A percentile compares a stretch with the other conserved stretches of the same genome.
Conservation (phyloP, 169 alveolate genomes). For the Cryptosporidium muris region DNA sequence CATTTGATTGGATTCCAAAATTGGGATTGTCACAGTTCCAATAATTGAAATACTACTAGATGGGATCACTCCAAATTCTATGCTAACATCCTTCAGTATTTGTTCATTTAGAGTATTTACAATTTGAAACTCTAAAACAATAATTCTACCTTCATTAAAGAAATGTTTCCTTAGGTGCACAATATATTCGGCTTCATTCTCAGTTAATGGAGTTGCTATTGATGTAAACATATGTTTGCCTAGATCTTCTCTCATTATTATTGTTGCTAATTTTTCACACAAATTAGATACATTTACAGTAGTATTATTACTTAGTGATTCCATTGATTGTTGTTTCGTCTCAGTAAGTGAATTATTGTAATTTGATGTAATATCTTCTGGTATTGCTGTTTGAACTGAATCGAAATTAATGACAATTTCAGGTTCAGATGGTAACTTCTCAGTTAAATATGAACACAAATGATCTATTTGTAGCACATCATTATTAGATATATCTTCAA, state of each 20-base stretch:
- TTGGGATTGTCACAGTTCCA: constrained; percentile 54
- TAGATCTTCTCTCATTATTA: constrained; percentile 28
- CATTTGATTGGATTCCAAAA: constrained; percentile 59
- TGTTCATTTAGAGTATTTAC: constrained; percentile 79
- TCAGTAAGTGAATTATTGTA: background rate
- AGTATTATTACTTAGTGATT: constrained; percentile 1
- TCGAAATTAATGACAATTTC: constrained; percentile 41
- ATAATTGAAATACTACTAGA: constrained; percentile 59
- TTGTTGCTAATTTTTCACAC: constrained; percentile 27
- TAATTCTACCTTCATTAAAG: constrained; percentile 62
- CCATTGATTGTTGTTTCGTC: constrained; percentile 29
- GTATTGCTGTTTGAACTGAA: background rate
- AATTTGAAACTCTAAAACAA: constrained; percentile 79
- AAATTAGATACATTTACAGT: constrained; percentile 15
- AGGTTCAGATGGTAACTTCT: constrained; percentile 43
- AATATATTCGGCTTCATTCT: constrained; percentile 84
- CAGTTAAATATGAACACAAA: constrained; percentile 14
- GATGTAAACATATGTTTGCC: constrained; percentile 69
- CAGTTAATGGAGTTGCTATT: constrained; percentile 77
- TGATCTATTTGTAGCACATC: constrained; percentile 3
- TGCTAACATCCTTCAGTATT: constrained; percentile 74
- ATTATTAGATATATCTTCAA: background rate
- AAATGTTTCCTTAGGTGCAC: constrained; percentile 77
- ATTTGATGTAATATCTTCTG: background rate
- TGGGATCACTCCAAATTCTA: constrained; percentile 55